Percentiles rank a stretch among this genome's conserved stretches.
Evolutionary conservation across 257 asterid species (phyloP).

Genomic region (Nicotiana otophora): DNA sequence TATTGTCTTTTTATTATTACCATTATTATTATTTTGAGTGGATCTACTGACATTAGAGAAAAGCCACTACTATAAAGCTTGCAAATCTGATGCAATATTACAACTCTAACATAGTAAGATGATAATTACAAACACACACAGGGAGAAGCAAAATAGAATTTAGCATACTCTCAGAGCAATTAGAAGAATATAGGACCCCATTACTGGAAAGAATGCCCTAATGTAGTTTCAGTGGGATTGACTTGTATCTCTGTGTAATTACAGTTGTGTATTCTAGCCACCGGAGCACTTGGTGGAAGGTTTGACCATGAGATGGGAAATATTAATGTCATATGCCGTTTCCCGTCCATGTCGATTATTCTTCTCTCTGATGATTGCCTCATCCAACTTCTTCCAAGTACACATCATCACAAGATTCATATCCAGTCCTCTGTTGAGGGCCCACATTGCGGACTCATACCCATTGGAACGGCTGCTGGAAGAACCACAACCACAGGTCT

Average conservation of each 20-base stretch:
- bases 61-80: background rate
- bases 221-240: background rate
- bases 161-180: background rate
- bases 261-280: constrained; percentile 77
- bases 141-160: too few relatives aligned
- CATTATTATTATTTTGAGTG: background rate
- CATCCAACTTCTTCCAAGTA: constrained; percentile 75
- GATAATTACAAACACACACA: too few relatives aligned
- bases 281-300: constrained; percentile 98
- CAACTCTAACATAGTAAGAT: background rate
- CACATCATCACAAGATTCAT: constrained; percentile 64
- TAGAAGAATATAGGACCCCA: background rate
- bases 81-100: background rate
- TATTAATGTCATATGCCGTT: constrained; percentile 62
- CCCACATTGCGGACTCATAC: constrained; percentile 91
- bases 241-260: constrained; percentile 11
- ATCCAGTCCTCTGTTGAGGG: constrained; percentile 56
- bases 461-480: constrained; percentile 56
- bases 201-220: background rate
- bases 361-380: constrained; percentile 86
- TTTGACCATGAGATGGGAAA: constrained; percentile 94
- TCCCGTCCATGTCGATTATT: constrained; percentile 52
- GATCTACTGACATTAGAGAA: background rate
- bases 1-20: background rate
- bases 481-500: constrained; percentile 79